Percentiles rank a stretch among this genome's conserved stretches.
phyloP scores from a whole-genome alignment of 306 rosid species.

The Acacia melanoxylon region DNA sequence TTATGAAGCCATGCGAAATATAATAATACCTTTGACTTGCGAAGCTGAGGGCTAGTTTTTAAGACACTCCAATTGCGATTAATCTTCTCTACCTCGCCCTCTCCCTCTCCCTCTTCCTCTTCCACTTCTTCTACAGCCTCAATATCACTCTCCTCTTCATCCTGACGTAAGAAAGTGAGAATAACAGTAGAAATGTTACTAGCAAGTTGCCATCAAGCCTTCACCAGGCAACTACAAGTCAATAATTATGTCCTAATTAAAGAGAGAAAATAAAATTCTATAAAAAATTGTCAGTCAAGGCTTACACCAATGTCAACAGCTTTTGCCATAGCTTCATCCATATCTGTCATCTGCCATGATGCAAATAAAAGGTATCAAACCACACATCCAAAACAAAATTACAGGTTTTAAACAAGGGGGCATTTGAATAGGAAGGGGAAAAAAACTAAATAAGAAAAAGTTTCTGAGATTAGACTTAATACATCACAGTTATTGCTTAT shows the following conservation, averaged over 20 bases:
- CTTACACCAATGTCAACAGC: conserved; percentile 96
- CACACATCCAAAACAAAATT: not conserved
- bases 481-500: conserved; percentile 14
- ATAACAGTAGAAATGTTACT: conserved; percentile 27
- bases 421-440: conserved; percentile 6
- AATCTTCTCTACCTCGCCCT: conserved; percentile 57
- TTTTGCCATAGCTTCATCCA: conserved; percentile 93
- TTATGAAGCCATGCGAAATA: not conserved
- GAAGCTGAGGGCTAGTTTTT: conserved; percentile 73
- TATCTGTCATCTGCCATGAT: conserved; percentile 61
- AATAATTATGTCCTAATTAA: not conserved
- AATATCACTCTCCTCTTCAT: conserved; percentile 77
- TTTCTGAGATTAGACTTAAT: not conserved
- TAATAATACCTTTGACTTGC: conserved; percentile 71
- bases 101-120: not conserved
- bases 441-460: not conserved
- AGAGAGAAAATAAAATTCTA: conserved; percentile 10
- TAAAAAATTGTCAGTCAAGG: conserved; percentile 24
- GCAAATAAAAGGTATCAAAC: conserved; percentile 29
- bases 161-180: conserved; percentile 42
- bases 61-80: conserved; percentile 88
- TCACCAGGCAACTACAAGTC: not conserved
- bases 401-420: conserved; percentile 7
- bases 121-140: conserved; percentile 45
- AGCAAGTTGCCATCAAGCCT: conserved; percentile 26